Evolutionary conservation across 2,329 filamentous ascomycete genomes (phyloP).

Genomic region (Chlorencoelia australis): DNA sequence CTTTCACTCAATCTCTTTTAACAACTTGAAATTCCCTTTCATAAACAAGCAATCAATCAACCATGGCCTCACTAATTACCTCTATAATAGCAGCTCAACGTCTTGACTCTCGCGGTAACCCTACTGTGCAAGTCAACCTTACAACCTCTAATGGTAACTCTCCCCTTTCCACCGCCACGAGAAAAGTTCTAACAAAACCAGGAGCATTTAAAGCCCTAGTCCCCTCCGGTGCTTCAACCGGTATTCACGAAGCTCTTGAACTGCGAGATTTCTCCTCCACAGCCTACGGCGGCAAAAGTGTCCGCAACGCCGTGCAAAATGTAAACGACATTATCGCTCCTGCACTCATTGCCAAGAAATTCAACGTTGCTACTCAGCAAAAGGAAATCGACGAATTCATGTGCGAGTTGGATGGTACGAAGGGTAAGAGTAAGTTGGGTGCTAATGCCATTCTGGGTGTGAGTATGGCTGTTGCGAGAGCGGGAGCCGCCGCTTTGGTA

Average conservation of each 20-base stretch:
- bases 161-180: background rate
- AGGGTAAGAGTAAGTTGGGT: conserved; percentile 48
- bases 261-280: conserved; percentile 39
- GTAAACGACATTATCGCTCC: conserved; percentile 45
- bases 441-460: conserved; percentile 52
- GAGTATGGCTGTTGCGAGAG: conserved; percentile 48
- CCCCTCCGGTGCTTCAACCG: conserved; percentile 29
- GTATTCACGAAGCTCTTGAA: conserved; percentile 28
- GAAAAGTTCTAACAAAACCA: conserved; percentile 5
- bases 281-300: conserved; percentile 44
- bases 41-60: no score
- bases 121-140: conserved; percentile 27
- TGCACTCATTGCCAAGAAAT: conserved; percentile 40
- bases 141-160: conserved; percentile 20
- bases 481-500: conserved; percentile 42
- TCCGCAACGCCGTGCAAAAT: conserved; percentile 44
- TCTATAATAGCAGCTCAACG: conserved; percentile 20
- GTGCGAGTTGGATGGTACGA: conserved; percentile 44
- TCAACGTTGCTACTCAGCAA: conserved; percentile 43
- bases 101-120: conserved; percentile 29
- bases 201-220: conserved; percentile 27
- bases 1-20: no score
- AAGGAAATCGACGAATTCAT: conserved; percentile 43
- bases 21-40: no score
- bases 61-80: no score